Base-by-base conservation (phyloP, 225 moss, liverwort and hornwort genomes). In the Antitrichia curtipendula region DNA sequence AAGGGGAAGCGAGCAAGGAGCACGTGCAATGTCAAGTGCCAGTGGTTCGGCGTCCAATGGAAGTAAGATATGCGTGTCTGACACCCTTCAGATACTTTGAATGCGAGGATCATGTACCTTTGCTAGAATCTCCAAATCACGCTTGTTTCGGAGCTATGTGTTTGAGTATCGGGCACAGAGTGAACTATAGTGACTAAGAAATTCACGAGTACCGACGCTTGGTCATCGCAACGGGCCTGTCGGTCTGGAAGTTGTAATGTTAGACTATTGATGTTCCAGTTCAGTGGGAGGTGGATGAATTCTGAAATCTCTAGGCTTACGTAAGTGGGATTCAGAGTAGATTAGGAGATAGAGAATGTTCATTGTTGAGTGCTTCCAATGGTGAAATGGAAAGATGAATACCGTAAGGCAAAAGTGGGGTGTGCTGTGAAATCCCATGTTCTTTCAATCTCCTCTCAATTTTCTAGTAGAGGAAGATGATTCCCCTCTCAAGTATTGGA, bases 1-100 rank as follows among this genome's bases (percentile, higher is more conserved):
- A 69, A 63, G 82, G 70, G 54, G 28, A 79, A 69, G 25, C n/a
- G 45, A 70, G 28, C 81, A 57, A 63, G 77, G 78, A 85, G 82
- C 84, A 75, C 59, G 80, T 80, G 80, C 91, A 89, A 92, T 91
- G 91, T 43, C 92, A 75, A 86, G 89, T 76, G 87, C 80, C 65
- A 89, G 75, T n/a, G 91, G 85, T 36, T 90, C 90, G 64, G 77
- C 85, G 36, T n/a, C 88, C 59, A 85, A 82, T 60, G 86, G 84
- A 84, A 81, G 90, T 90, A 90, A 84, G 90, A 47, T 66, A 49
- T 58, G n/a, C 14, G 49, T 28, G 10, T 34, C 79, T 36, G 49
- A 17, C 40, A 23, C 40, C 43, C 54, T 17, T 31, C 23, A 32
- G 40, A 53, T 19, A 34, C 18, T 16, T 66, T 49, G 47, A 62